Base-by-base conservation (phyloP, 805 yeast genomes). In the Candida succiphila region DNA sequence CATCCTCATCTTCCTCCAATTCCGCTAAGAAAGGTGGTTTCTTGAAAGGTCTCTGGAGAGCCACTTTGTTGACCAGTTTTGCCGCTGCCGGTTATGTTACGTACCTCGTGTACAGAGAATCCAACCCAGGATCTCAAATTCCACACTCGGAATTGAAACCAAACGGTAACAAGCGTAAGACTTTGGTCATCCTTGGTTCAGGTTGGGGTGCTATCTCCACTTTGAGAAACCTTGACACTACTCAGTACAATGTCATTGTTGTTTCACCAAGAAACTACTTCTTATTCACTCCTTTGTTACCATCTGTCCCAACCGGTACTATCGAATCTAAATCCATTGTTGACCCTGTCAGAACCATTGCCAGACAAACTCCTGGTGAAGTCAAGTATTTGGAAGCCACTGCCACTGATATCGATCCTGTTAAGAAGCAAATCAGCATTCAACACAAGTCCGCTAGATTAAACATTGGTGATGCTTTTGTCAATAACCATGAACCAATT, bases 201-300 rank as follows among this genome's bases (percentile, higher is more conserved):
- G 97, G 96, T 35, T 88, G 97, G 97, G 96, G 95, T 39, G 74
- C 94, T 10, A 79, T 88, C 34, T 78, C 95, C 6, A 63, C 87
- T 40, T 69, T 88, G 60, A 85, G 84, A 63, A 73, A 77, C 52
- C 65, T 88, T 56, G 96, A 88, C 56, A 80, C 96, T 27, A 66
- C 88, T 31, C 67, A 79, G 56, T 88, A 86, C 63, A 85, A 89
- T 54, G 96, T 88, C 32, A 76, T 86, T 32, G 77, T 88, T 36
- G 82, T 88, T 30, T 85, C 95, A 27, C 96, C 97, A 41, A 76
- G 96, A 65, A 89, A 88, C 68, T 89, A 85, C 67, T 87, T 88
- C 63, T 67, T 88, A 49, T 88, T 89, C 70, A 88, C 97, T 37
- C 96, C 97, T n/a, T 66, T 88, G 54, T 69, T 88, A 48, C 96